Conservation (phyloP, 257 asterid genomes). For the Echites panduratus region DNA sequence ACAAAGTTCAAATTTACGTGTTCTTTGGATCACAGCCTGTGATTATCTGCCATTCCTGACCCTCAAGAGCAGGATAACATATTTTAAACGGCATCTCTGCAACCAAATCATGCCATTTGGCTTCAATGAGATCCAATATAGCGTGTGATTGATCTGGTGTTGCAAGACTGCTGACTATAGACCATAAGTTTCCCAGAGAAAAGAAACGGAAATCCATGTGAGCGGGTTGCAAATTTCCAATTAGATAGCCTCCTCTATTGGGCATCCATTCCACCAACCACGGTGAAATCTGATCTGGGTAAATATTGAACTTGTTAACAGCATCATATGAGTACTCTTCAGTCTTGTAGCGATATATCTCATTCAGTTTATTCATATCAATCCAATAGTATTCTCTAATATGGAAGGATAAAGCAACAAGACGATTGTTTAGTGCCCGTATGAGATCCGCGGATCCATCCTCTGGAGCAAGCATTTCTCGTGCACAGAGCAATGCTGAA, state of each 20-base stretch:
- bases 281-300: slow-evolving; percentile 72
- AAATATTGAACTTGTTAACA: slow-evolving; percentile 66
- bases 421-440: slow-evolving; percentile 68
- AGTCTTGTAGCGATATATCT: slow-evolving; percentile 70
- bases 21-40: slow-evolving; percentile 77
- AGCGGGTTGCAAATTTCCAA: slow-evolving; percentile 74
- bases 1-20: slow-evolving; percentile 36
- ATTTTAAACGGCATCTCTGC: slow-evolving; percentile 73
- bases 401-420: slow-evolving; percentile 65
- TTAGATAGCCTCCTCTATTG: slow-evolving; percentile 58
- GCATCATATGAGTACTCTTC: slow-evolving; percentile 80
- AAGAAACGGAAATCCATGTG: slow-evolving; percentile 81
- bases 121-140: slow-evolving; percentile 60
- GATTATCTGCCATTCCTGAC: slow-evolving; percentile 72
- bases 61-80: slow-evolving; percentile 76
- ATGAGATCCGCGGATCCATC: slow-evolving; percentile 62
- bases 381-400: slow-evolving; percentile 73
- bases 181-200: slow-evolving; percentile 71
- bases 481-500: slow-evolving; percentile 64
- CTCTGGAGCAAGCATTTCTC: slow-evolving; percentile 70
- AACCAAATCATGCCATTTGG: slow-evolving; percentile 71
- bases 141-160: slow-evolving; percentile 60
- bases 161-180: slow-evolving; percentile 53
- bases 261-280: slow-evolving; percentile 87
- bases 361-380: slow-evolving; percentile 61